A percentile compares a stretch with the other conserved stretches of the same genome.
These are phyloP conservation scores for Cicer pinnatifidum DNA, from an alignment of 306 rosid species.

Conservation along the genomic window DNA sequence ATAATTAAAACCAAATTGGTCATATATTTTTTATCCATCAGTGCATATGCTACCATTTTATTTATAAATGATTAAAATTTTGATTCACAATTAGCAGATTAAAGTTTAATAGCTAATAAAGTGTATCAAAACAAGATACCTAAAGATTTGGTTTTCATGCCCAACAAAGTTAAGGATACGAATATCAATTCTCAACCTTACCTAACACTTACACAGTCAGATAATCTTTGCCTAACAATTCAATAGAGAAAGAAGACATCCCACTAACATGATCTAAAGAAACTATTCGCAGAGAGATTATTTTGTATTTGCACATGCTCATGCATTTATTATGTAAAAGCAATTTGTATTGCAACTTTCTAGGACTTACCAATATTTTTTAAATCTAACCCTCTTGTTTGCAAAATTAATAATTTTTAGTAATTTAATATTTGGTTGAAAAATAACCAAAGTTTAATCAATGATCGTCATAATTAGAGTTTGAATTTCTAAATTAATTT, in stretches of 20 bases:
- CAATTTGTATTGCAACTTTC: not conserved
- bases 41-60: too few relatives aligned
- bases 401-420: too few relatives aligned
- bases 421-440: too few relatives aligned
- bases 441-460: too few relatives aligned
- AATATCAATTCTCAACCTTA: not conserved
- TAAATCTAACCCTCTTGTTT: too few relatives aligned
- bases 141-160: not conserved
- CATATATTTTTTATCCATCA: not conserved
- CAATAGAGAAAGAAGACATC: conserved; percentile 27
- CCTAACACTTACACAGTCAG: conserved; percentile 8
- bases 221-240: conserved; percentile 40
- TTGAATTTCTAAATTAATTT: too few relatives aligned
- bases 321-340: not conserved
- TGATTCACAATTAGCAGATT: not conserved
- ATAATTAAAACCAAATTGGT: not conserved
- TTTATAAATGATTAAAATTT: too few relatives aligned
- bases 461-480: too few relatives aligned
- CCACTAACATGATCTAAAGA: conserved; percentile 37
- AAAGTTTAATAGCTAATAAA: conserved; percentile 33
- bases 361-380: not conserved
- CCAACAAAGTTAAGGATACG: conserved; percentile 10
- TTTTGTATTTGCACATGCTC: not conserved
- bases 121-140: not conserved
- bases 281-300: conserved; percentile 19